These are phyloP conservation scores for Gossypium raimondii DNA, from an alignment of 345 rosid genomes.

Conservation along the genomic window DNA sequence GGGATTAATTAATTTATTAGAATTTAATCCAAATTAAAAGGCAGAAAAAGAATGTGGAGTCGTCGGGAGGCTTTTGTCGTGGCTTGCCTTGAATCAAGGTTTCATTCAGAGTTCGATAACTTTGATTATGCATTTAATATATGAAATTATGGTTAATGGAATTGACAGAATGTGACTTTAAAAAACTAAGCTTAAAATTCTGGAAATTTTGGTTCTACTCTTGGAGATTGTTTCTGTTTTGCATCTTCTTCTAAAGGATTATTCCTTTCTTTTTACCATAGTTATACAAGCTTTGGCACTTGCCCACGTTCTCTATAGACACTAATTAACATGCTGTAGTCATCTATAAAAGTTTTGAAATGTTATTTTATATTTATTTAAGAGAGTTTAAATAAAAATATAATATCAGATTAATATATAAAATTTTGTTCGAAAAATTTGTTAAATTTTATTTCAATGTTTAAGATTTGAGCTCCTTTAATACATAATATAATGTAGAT, in stretches of 20 bases:
- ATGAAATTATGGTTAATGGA: background rate
- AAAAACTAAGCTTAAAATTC: background rate
- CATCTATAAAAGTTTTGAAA: too few relatives aligned
- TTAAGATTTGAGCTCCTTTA: too few relatives aligned
- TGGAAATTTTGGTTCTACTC: conserved; percentile 3
- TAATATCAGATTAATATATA: background rate
- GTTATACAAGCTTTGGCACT: background rate
- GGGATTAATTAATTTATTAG: conserved; percentile 17
- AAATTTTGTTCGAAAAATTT: background rate
- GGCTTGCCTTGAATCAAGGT: conserved; percentile 22
- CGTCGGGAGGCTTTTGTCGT: conserved; percentile 54
- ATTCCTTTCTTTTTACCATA: background rate
- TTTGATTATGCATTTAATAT: background rate
- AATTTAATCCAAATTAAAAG: conserved; percentile 11
- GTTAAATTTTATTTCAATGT: too few relatives aligned
- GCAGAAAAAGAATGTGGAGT: conserved; percentile 20
- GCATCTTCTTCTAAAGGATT: conserved; percentile 15
- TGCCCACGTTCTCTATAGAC: background rate
- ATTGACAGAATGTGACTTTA: background rate
- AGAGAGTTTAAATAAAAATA: background rate
- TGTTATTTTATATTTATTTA: too few relatives aligned
- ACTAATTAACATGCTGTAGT: background rate
- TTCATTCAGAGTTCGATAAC: background rate
- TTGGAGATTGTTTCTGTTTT: conserved; percentile 14
- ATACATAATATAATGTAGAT: too few relatives aligned